phyloP scores from a whole-genome alignment of 495 filamentous ascomycete species.

The Aspergillus sclerotiicarbonarius region DNA sequence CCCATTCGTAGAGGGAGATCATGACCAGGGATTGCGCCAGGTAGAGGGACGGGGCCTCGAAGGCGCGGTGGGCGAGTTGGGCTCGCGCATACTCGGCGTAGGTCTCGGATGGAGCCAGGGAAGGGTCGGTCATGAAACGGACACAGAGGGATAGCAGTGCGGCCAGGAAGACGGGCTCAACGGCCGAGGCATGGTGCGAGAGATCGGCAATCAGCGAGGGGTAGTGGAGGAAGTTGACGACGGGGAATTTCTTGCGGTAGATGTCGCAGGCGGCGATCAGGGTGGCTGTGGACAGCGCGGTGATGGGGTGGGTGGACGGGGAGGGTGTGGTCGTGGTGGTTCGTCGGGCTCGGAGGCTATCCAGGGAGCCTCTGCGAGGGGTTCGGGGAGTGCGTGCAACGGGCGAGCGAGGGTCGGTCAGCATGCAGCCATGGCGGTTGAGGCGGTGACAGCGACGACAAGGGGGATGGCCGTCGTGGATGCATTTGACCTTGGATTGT shows the following conservation, averaged over 20 bases:
- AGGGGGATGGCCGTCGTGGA: conserved; percentile 39
- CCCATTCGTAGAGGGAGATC: conserved; percentile 46
- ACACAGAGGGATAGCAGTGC: conserved; percentile 40
- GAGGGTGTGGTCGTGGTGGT: background rate
- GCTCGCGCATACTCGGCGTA: conserved; percentile 41
- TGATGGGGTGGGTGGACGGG: conserved; percentile 22
- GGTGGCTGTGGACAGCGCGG: conserved; percentile 26
- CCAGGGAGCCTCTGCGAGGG: conserved; percentile 1
- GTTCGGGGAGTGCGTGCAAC: conserved; percentile 1
- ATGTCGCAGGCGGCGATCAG: conserved; percentile 41
- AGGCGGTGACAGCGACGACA: conserved; percentile 37
- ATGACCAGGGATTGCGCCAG: conserved; percentile 45
- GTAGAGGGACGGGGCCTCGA: conserved; percentile 41
- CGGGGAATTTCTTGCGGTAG: conserved; percentile 44
- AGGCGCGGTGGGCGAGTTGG: conserved; percentile 36
- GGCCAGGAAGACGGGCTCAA: conserved; percentile 44
- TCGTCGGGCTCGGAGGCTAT: background rate
- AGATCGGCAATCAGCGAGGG: conserved; percentile 44
- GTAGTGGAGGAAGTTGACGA: conserved; percentile 46
- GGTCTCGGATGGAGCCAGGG: conserved; percentile 28
- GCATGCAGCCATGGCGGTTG: conserved; percentile 24
- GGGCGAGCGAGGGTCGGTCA: conserved; percentile 32
- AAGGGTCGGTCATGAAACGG: conserved; percentile 34
- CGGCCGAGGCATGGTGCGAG: conserved; percentile 29
- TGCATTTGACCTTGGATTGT: conserved; percentile 44